phyloP scores from a whole-genome alignment of 1,139 yeast species.

The Protomyces macrosporus region DNA sequence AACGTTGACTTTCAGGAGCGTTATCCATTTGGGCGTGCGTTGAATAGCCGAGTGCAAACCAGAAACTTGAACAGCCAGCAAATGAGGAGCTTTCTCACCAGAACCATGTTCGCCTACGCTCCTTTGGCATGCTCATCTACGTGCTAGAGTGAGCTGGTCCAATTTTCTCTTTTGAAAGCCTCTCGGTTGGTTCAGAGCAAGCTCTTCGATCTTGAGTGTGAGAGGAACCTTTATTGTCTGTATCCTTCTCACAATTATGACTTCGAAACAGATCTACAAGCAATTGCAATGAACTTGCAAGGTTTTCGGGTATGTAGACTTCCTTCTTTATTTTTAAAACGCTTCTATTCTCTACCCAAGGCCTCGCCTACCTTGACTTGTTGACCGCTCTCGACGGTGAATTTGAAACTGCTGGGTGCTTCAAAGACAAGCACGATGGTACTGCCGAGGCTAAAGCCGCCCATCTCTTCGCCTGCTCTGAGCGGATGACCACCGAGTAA shows the following conservation, averaged over 20 bases:
- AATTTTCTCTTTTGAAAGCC: too few relatives aligned
- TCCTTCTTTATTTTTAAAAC: background rate
- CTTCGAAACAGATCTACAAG: background rate
- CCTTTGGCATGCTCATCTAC: background rate
- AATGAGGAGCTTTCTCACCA: background rate
- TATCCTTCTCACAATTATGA: background rate
- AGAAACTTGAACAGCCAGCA: too few relatives aligned
- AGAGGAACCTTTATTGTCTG: background rate
- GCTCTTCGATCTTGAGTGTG: background rate
- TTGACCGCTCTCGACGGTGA: slow-evolving; percentile 64
- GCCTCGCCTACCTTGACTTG: slow-evolving; percentile 67
- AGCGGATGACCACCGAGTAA: slow-evolving; percentile 85
- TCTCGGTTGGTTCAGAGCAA: background rate
- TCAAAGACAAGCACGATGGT: slow-evolving; percentile 95
- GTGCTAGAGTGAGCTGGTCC: slow-evolving; percentile 1
- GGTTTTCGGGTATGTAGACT: background rate
- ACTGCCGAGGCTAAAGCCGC: slow-evolving; percentile 93
- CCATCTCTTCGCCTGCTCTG: slow-evolving; percentile 89
- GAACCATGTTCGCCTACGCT: slow-evolving; percentile 1
- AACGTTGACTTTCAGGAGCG: too few relatives aligned
- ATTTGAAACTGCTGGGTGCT: slow-evolving; percentile 75
- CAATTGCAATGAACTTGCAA: background rate
- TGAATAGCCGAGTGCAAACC: too few relatives aligned
- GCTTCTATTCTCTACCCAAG: background rate
- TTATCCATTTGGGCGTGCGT: too few relatives aligned